phyloP scores from a whole-genome alignment of 345 rosid species.

The Rubroshorea leprosula region DNA sequence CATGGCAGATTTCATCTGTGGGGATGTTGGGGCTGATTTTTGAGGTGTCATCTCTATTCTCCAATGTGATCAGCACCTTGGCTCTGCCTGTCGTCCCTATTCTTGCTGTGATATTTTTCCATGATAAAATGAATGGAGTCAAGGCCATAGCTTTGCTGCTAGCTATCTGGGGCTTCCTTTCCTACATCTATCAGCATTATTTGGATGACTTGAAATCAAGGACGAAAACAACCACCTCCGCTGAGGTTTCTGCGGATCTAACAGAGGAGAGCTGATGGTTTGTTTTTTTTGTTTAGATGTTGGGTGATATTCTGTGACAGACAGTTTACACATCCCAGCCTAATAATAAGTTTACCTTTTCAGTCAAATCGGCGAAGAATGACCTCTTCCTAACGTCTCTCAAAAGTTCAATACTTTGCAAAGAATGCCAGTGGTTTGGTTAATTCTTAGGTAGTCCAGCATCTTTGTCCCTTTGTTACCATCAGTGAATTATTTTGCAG shows the following conservation, averaged over 20 bases:
- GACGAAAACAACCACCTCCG: not conserved
- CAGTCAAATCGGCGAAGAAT: too few relatives aligned
- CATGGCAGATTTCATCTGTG: constrained; percentile 41
- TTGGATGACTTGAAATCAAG: constrained; percentile 24
- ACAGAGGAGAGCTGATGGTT: too few relatives aligned
- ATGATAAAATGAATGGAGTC: constrained; percentile 51
- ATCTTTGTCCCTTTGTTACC: too few relatives aligned
- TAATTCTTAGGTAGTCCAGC: too few relatives aligned
- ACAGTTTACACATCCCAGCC: too few relatives aligned
- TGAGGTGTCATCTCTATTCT: constrained; percentile 48
- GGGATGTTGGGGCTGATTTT: constrained; percentile 46
- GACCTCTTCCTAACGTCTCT: too few relatives aligned
- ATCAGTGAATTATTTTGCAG: too few relatives aligned
- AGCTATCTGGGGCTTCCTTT: constrained; percentile 32
- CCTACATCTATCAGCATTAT: constrained; percentile 45
- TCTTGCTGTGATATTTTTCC: constrained; percentile 46
- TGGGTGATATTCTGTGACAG: too few relatives aligned
- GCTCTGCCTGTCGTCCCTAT: constrained; percentile 41
- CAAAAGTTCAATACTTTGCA: too few relatives aligned
- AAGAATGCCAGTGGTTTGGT: too few relatives aligned
- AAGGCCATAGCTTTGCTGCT: constrained; percentile 44
- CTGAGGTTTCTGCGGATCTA: not conserved
- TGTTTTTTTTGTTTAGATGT: not conserved
- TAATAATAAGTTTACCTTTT: too few relatives aligned
- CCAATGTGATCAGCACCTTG: constrained; percentile 47